Conservation (phyloP, 495 filamentous ascomycete genomes). For the Hypoxylon rickii region DNA sequence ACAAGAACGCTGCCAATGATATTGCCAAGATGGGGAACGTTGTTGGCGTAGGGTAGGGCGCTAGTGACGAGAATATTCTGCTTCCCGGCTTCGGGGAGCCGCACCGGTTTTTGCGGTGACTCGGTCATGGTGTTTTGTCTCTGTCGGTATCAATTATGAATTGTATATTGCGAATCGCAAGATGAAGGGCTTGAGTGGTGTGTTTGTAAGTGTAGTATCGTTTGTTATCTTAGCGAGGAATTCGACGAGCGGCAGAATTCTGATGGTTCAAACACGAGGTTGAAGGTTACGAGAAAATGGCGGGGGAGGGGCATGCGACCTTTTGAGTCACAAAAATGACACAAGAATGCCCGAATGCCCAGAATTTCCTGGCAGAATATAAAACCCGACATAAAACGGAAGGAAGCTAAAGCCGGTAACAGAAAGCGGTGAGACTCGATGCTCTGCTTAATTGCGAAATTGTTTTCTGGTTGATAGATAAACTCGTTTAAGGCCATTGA, state of each 20-base stretch:
- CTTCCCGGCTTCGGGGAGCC: constrained; percentile 53
- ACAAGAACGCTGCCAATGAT: constrained; percentile 84
- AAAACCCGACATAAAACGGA: too few species aligned
- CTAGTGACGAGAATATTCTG: constrained; percentile 64
- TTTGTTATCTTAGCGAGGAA: constrained; percentile 1
- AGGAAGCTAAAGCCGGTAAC: not conserved
- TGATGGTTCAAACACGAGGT: too few species aligned
- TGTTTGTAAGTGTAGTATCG: too few species aligned
- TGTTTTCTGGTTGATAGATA: too few species aligned
- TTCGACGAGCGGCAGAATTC: too few species aligned
- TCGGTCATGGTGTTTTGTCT: constrained; percentile 31
- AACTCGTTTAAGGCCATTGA: too few species aligned
- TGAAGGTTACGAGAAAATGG: constrained; percentile 10
- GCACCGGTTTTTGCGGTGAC: constrained; percentile 9
- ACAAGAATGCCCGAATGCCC: constrained; percentile 11
- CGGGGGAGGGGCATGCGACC: constrained; percentile 27
- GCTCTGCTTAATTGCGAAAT: too few species aligned
- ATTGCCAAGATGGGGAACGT: constrained; percentile 94
- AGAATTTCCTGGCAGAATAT: not conserved
- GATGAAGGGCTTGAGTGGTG: too few species aligned
- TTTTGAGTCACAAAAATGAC: constrained; percentile 33
- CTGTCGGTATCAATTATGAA: too few species aligned
- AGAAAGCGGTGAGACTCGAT: not conserved
- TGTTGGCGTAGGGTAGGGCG: constrained; percentile 89
- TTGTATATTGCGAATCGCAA: too few species aligned